Conservation (phyloP, 306 rosid species). For the Abrus precatorius region DNA sequence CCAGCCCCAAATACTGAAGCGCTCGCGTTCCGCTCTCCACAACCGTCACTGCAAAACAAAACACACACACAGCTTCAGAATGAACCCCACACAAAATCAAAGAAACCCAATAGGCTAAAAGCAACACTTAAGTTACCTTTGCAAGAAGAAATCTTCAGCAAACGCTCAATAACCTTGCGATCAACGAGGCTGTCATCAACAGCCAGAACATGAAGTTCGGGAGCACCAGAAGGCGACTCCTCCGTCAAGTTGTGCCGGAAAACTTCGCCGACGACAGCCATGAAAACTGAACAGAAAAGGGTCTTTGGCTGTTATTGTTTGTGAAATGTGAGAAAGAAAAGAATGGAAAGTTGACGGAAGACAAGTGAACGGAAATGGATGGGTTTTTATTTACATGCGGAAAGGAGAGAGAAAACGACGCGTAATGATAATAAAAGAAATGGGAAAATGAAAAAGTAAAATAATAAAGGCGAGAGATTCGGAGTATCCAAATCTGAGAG, state of each 20-base stretch:
- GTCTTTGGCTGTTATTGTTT: neutral
- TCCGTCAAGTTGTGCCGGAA: constrained; percentile 56
- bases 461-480: constrained; percentile 77
- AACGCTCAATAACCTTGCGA: constrained; percentile 81
- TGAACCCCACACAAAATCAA: neutral
- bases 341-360: neutral
- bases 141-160: constrained; percentile 83
- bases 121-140: constrained; percentile 61
- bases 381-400: constrained; percentile 10
- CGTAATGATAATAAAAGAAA: constrained; percentile 18
- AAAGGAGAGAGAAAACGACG: constrained; percentile 2
- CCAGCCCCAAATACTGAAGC: constrained; percentile 89
- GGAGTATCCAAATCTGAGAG: constrained; percentile 88
- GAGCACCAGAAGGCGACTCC: constrained; percentile 40
- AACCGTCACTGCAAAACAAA: constrained; percentile 72
- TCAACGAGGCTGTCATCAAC: constrained; percentile 91
- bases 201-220: constrained; percentile 84
- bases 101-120: too few species aligned
- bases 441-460: constrained; percentile 24
- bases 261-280: constrained; percentile 63
- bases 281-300: constrained; percentile 6
- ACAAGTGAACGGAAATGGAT: neutral
- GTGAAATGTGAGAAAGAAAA: neutral
- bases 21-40: constrained; percentile 97
- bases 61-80: constrained; percentile 37